Base-by-base conservation (phyloP, 2,329 filamentous ascomycete species). In the Arthrinium phaeospermum region DNA sequence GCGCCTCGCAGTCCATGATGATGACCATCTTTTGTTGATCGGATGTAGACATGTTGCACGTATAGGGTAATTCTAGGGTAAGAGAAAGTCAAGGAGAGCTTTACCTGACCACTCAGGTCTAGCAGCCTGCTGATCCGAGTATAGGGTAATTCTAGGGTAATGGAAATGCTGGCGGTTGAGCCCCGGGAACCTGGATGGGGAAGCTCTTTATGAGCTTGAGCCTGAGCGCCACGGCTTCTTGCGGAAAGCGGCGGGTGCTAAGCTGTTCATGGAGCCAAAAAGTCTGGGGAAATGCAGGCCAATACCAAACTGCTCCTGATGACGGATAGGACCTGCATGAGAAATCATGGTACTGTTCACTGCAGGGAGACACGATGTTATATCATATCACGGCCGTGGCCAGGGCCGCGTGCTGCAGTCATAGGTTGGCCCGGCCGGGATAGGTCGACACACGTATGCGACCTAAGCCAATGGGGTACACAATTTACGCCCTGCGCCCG, bases 1-100 rank as follows among this genome's bases (percentile, higher is more conserved):
- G 27, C 4, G 6, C 27, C 51, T 57, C 51, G 16, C 14, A 34
- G 14, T 16, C 30, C 51, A 10, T 19, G 14, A 57, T 16, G 27
- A 30, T 34, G 51, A 5, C 27, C 51, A 57, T 34, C 6, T 8
- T 8, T 27, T 12, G 53, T 34, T 22, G 3, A 2, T 19, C n/a
- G 34, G 19, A 64, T 41, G 8, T 16, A 61, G 4, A 64, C 34
- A 64, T n/a, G 57, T 41, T n/a, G 53, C 53, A 67, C 53, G 72
- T 68, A 73, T 71, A 73, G 72, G 72, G 70, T 73, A 73, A 73
- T 71, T 46, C 64, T 71, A 71, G 72, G 70, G 72, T 73, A 68
- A 68, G n/a, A 34, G 67, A 19, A 45, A 68, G 13, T n/a, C 13
- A 14, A 64, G 34, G 19, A n/a, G n/a, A 6, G 30, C 53, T 61